Conservation (phyloP, 768 basidiomycete genomes). For the Pholiota microspora region DNA sequence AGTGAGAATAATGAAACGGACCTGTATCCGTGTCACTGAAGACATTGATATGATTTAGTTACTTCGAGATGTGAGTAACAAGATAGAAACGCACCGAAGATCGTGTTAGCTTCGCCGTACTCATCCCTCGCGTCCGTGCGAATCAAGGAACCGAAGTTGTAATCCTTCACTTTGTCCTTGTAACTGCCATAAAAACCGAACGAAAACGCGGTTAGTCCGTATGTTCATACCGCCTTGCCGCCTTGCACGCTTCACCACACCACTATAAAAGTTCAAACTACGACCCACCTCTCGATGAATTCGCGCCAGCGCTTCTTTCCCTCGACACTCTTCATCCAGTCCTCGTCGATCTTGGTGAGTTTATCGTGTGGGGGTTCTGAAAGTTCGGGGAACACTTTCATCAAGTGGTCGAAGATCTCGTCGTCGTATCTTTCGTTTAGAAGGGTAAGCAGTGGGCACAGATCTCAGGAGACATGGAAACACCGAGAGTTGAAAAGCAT, state of each 20-base stretch:
- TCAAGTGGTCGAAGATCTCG: constrained; percentile 81
- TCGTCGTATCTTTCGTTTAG: constrained; percentile 57
- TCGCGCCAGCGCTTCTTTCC: constrained; percentile 91
- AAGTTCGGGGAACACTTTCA: constrained; percentile 81
- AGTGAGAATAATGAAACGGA: constrained; percentile 24
- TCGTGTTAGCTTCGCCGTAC: constrained; percentile 90
- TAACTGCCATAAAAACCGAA: constrained; percentile 48
- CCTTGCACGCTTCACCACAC: neutral
- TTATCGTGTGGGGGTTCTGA: constrained; percentile 44
- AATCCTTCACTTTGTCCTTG: constrained; percentile 87
- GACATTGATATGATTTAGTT: neutral
- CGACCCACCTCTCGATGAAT: constrained; percentile 69
- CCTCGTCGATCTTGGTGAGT: constrained; percentile 72
- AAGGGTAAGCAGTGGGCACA: constrained; percentile 2
- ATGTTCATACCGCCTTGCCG: neutral
- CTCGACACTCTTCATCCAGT: constrained; percentile 84
- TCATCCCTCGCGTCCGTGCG: constrained; percentile 76
- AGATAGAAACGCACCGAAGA: constrained; percentile 70
- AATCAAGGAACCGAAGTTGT: constrained; percentile 96
- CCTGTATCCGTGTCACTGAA: constrained; percentile 70
- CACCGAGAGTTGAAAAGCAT: constrained; percentile 26
- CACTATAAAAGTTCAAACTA: neutral
- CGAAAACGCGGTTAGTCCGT: neutral
- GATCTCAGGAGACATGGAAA: neutral
- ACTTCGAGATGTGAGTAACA: neutral